These are phyloP conservation scores for Pythium periplocum DNA, from an alignment of 352 stramenopile species.

Conservation along the genomic window DNA sequence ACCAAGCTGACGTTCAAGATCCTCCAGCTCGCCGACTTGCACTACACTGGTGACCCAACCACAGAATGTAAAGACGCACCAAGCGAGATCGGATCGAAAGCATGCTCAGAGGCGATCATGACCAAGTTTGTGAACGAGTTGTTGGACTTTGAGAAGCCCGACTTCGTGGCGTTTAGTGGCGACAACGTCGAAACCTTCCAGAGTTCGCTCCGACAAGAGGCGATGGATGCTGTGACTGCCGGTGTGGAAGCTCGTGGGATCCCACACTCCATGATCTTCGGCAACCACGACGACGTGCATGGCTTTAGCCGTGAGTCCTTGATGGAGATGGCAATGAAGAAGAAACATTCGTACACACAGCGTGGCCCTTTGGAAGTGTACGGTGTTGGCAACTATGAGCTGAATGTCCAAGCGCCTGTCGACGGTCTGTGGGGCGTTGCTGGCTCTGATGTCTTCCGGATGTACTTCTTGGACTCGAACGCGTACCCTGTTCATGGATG, in stretches of 20 bases:
- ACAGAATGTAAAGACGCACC: slow-evolving; percentile 22
- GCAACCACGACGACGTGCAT: slow-evolving; percentile 60
- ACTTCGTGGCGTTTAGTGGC: slow-evolving; percentile 62
- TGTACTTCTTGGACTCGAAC: slow-evolving; percentile 72
- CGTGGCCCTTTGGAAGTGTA: slow-evolving; percentile 35
- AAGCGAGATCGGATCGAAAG: not conserved
- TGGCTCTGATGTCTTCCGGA: slow-evolving; percentile 39
- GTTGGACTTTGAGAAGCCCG: slow-evolving; percentile 49
- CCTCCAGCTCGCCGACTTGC: slow-evolving; percentile 64
- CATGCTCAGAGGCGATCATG: slow-evolving; percentile 43
- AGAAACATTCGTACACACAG: slow-evolving; percentile 41
- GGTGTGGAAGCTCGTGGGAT: slow-evolving; percentile 38
- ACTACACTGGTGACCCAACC: slow-evolving; percentile 40
- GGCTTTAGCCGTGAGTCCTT: slow-evolving; percentile 36
- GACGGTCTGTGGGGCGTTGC: slow-evolving; percentile 30
- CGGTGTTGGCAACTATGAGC: slow-evolving; percentile 61
- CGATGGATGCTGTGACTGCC: slow-evolving; percentile 32
- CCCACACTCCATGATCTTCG: slow-evolving; percentile 51
- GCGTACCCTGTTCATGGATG: slow-evolving; percentile 16
- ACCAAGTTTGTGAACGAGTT: slow-evolving; percentile 47
- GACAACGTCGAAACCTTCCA: slow-evolving; percentile 49
- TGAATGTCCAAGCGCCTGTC: slow-evolving; percentile 36
- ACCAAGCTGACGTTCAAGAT: slow-evolving; percentile 42
- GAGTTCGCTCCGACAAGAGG: slow-evolving; percentile 14
- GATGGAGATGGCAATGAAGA: slow-evolving; percentile 24